Percentiles rank a stretch among this genome's conserved stretches.
These are phyloP conservation scores for Pseudogymnoascus sp. DNA, from an alignment of 2,329 filamentous ascomycete genomes.

Conservation along the genomic window DNA sequence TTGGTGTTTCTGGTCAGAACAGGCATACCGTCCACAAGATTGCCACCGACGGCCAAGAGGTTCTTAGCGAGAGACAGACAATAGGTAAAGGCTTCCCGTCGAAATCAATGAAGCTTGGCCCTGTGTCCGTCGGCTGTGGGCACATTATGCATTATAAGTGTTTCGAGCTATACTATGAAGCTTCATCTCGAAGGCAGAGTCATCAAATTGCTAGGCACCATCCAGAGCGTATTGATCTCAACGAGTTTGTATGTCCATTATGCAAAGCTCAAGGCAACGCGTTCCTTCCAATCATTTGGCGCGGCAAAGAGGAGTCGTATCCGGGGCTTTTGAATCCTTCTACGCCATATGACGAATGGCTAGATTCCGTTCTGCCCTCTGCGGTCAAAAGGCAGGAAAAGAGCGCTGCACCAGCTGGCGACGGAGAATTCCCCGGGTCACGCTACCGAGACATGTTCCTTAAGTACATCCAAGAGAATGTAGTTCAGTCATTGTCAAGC, in stretches of 20 bases:
- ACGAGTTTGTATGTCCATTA: conserved; percentile 92
- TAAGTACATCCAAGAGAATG: conserved; percentile 42
- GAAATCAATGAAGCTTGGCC: conserved; percentile 58
- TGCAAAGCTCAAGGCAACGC: conserved; percentile 95
- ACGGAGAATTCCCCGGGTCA: conserved; percentile 12
- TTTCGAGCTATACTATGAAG: conserved; percentile 85
- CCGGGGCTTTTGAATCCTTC: conserved; percentile 59
- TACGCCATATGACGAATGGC: conserved; percentile 48
- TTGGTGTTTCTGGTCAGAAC: conserved; percentile 86
- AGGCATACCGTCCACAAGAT: conserved; percentile 69
- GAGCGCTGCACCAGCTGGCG: conserved; percentile 30
- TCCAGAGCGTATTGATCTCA: conserved; percentile 68
- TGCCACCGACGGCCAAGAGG: conserved; percentile 61
- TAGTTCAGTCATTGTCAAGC: conserved; percentile 43
- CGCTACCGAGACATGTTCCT: conserved; percentile 42
- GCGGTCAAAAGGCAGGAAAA: conserved; percentile 43
- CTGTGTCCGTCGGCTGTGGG: conserved; percentile 84
- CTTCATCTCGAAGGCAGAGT: conserved; percentile 73
- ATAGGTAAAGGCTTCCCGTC: conserved; percentile 85
- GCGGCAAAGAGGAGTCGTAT: conserved; percentile 78
- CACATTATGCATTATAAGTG: conserved; percentile 98
- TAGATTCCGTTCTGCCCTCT: conserved; percentile 20
- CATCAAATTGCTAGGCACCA: conserved; percentile 94
- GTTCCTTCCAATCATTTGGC: conserved; percentile 94
- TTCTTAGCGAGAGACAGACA: conserved; percentile 68